These are phyloP conservation scores for Aspergillus glaucus DNA, from an alignment of 2,329 filamentous ascomycete genomes.

Conservation along the genomic window DNA sequence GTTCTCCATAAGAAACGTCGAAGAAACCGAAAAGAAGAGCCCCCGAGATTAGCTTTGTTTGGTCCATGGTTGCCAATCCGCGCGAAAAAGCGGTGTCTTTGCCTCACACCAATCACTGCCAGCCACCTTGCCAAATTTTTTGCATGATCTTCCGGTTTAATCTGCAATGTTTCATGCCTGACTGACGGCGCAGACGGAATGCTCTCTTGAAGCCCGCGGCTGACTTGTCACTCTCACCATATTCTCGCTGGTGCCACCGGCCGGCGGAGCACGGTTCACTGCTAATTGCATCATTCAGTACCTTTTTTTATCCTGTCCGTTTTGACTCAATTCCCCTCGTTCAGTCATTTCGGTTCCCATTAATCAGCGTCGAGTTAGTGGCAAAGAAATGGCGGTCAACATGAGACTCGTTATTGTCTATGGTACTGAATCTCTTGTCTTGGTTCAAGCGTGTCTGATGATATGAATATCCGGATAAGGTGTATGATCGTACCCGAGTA, in stretches of 20 bases:
- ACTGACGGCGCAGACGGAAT: neutral
- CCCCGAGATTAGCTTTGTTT: neutral
- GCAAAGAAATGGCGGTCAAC: too few relatives aligned
- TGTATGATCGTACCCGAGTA: too few relatives aligned
- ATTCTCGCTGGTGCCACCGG: neutral
- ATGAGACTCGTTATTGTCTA: too few relatives aligned
- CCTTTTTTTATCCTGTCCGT: too few relatives aligned
- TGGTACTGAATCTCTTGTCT: too few relatives aligned
- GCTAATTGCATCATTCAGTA: neutral
- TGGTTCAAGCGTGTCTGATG: too few relatives aligned
- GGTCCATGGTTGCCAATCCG: neutral
- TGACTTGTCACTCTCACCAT: neutral
- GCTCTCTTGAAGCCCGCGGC: neutral
- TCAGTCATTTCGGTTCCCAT: too few relatives aligned
- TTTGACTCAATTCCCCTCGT: too few relatives aligned
- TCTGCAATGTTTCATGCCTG: neutral
- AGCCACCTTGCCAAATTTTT: slow-evolving; percentile 7
- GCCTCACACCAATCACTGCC: slow-evolving; percentile 7
- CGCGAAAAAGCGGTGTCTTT: neutral
- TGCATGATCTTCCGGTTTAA: neutral
- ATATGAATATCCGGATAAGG: too few relatives aligned
- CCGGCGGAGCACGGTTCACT: neutral
- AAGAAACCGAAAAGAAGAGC: too few relatives aligned
- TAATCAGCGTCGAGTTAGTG: too few relatives aligned
- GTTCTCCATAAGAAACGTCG: too few relatives aligned